Evolutionary conservation across 2,329 filamentous ascomycete species (phyloP).

Genomic region (Fusarium goolgardi): DNA sequence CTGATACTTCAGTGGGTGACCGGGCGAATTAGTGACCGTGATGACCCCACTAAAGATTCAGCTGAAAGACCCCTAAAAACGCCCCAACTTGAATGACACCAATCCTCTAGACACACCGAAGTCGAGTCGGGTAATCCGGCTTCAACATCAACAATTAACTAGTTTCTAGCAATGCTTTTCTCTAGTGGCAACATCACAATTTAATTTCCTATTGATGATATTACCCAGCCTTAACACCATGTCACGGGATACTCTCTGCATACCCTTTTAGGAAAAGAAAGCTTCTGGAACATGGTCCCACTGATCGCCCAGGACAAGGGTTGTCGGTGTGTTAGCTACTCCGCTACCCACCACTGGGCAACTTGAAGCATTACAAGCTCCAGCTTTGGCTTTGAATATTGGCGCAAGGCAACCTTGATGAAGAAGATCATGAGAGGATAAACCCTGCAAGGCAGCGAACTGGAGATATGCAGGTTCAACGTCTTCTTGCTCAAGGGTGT

Average conservation of each 20-base stretch:
- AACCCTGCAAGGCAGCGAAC: conserved; percentile 12
- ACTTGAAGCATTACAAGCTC: background rate
- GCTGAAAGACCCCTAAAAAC: background rate
- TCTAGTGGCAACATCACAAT: conserved; percentile 10
- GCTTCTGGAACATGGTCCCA: conserved; percentile 26
- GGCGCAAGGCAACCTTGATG: conserved; percentile 17
- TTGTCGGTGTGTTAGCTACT: background rate
- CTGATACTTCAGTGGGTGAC: background rate
- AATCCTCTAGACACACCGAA: background rate
- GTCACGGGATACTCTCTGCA: conserved; percentile 24
- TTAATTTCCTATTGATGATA: background rate
- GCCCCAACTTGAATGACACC: background rate
- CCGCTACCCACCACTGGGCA: conserved; percentile 20
- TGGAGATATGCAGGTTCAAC: background rate
- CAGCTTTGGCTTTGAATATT: background rate
- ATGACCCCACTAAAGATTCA: background rate
- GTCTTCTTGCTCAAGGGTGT: conserved; percentile 2
- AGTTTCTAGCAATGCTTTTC: background rate
- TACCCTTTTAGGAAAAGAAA: conserved; percentile 21
- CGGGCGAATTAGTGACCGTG: background rate
- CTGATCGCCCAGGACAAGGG: conserved; percentile 6
- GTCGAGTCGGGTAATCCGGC: background rate
- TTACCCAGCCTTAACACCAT: background rate
- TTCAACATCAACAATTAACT: background rate
- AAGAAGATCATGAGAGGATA: background rate